Conservation (phyloP, 352 stramenopile species). For the Phytophthora crassamura region DNA sequence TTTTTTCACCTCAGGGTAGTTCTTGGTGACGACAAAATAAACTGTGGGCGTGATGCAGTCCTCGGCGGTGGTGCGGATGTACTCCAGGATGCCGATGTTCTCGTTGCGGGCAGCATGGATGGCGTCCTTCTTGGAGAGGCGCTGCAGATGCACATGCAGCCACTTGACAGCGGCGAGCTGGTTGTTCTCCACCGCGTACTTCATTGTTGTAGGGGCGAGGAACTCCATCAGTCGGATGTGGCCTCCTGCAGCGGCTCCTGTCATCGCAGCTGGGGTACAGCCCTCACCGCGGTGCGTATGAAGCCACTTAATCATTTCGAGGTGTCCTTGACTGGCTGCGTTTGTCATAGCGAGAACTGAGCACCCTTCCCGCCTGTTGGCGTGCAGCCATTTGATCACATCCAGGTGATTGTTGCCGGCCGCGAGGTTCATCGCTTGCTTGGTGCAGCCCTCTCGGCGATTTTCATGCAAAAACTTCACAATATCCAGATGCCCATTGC, state of each 20-base stretch:
- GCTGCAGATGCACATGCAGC: constrained; percentile 2
- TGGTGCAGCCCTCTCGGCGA: constrained; percentile 14
- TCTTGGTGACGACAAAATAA: neutral
- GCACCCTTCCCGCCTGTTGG: constrained; percentile 1
- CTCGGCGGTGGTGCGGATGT: constrained; percentile 3
- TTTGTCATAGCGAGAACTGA: constrained; percentile 5
- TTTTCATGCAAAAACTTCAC: constrained; percentile 21
- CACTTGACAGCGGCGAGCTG: constrained; percentile 5
- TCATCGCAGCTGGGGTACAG: constrained; percentile 5
- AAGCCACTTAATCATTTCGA: constrained; percentile 13
- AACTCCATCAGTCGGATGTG: constrained; percentile 18
- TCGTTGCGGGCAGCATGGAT: constrained; percentile 1
- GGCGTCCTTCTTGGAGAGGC: neutral
- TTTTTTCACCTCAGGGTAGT: neutral
- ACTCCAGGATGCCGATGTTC: constrained; percentile 13
- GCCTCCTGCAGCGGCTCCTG: constrained; percentile 3
- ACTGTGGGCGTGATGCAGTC: neutral
- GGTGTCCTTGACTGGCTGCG: neutral
- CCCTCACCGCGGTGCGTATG: constrained; percentile 2
- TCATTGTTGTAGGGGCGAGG: neutral
- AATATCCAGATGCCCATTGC: constrained; percentile 4
- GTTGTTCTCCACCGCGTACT: neutral
- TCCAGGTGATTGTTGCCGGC: constrained; percentile 13
- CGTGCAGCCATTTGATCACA: constrained; percentile 9
- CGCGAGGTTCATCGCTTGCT: constrained; percentile 16